A percentile compares a stretch with the other conserved stretches of the same genome.
phyloP scores from a whole-genome alignment of 129 eudicot species.

The Pulicaria dysenterica region DNA sequence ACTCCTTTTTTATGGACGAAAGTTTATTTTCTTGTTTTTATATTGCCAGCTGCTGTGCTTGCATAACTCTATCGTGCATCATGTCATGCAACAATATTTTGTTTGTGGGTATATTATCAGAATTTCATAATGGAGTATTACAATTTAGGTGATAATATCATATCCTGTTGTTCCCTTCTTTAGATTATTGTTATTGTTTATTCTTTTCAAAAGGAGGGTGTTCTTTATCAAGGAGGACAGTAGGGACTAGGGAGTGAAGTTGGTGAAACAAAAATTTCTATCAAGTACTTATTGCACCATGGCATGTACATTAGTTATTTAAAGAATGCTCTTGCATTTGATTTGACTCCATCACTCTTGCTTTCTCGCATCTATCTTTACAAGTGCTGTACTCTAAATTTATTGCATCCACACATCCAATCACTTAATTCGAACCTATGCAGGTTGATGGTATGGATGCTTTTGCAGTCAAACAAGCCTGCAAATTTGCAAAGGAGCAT shows the following conservation, averaged over 20 bases:
- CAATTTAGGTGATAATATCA: not conserved
- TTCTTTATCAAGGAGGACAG: not conserved
- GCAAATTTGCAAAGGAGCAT: constrained; percentile 95
- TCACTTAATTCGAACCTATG: not conserved
- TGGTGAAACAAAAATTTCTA: not conserved
- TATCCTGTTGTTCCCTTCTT: not conserved
- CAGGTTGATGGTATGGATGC: constrained; percentile 99
- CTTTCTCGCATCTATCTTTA: not conserved
- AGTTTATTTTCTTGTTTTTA: not conserved
- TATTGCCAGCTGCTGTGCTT: not conserved
- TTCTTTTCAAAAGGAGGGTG: not conserved
- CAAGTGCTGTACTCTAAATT: not conserved
- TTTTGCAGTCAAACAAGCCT: constrained; percentile 96
- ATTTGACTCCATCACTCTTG: not conserved
- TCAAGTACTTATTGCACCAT: not conserved
- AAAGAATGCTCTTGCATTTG: no score
- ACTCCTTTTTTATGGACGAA: not conserved
- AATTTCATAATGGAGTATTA: not conserved
- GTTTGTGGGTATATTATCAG: constrained; percentile 12
- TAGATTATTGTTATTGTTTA: not conserved
- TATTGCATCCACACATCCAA: not conserved
- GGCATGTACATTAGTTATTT: not conserved
- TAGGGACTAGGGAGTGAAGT: not conserved
- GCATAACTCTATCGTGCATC: not conserved
- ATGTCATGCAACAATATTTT: not conserved